Percentiles rank a stretch among this genome's conserved stretches.
Evolutionary conservation across 352 stramenopile genomes (phyloP).

Genomic region (Phytophthora rubi): DNA sequence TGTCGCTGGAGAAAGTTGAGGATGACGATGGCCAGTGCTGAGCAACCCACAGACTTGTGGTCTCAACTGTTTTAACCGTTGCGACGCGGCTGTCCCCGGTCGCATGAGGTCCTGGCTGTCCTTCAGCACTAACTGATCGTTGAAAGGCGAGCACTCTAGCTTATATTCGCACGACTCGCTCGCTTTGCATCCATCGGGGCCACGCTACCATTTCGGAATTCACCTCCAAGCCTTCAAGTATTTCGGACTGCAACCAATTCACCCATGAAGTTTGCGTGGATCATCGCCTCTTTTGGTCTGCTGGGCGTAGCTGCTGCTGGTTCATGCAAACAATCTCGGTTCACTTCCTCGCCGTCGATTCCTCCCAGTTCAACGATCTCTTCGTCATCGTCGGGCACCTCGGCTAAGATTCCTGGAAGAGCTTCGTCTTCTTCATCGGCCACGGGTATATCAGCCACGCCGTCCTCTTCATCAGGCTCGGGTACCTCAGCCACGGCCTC

Average conservation of each 20-base stretch:
- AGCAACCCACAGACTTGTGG: constrained; percentile 11
- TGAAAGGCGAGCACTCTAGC: background rate
- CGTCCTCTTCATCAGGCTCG: background rate
- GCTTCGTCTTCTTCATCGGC: no score
- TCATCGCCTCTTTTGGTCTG: constrained; percentile 22
- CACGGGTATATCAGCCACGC: no score
- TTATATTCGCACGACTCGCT: background rate
- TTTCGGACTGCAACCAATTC: background rate
- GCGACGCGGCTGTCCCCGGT: background rate
- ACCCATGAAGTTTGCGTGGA: constrained; percentile 23
- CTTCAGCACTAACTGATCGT: background rate
- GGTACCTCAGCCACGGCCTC: constrained; percentile 7
- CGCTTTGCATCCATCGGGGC: background rate
- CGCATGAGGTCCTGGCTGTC: background rate
- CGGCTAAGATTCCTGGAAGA: background rate
- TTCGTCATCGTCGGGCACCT: background rate
- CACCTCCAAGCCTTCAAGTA: constrained; percentile 10
- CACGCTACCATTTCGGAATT: constrained; percentile 25
- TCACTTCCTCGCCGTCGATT: constrained; percentile 12
- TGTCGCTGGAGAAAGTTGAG: background rate
- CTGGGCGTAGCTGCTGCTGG: constrained; percentile 20
- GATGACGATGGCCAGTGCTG: background rate
- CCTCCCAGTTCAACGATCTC: background rate
- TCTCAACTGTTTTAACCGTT: constrained; percentile 14
- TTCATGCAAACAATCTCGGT: constrained; percentile 11